Conservation (phyloP, 208 protist genomes). For the Crithidia bombi region DNA sequence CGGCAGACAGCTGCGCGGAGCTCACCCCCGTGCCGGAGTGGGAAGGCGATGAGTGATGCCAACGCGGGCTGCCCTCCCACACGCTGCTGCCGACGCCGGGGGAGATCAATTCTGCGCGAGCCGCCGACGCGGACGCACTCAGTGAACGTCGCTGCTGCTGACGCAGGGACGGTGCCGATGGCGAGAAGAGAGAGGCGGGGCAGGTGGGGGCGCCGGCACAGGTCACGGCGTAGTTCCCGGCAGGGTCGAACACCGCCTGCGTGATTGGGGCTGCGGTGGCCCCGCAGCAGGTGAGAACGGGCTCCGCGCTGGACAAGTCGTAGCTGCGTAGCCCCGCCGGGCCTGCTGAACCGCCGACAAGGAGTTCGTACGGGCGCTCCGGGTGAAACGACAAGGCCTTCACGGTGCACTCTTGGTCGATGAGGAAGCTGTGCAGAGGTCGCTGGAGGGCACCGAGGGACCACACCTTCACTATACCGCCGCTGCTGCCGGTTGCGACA, state of each 20-base stretch:
- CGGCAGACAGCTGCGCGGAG: neutral
- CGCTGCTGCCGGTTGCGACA: slow-evolving; percentile 62
- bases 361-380: slow-evolving; percentile 64
- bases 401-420: slow-evolving; percentile 45
- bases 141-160: neutral
- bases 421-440: slow-evolving; percentile 43
- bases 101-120: neutral
- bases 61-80: slow-evolving; percentile 8
- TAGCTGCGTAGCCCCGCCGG: slow-evolving; percentile 52
- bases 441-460: slow-evolving; percentile 47
- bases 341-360: slow-evolving; percentile 51
- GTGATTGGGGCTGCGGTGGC: slow-evolving; percentile 55
- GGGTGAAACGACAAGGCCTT: slow-evolving; percentile 79
- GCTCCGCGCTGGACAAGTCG: slow-evolving; percentile 54
- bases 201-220: slow-evolving; percentile 38
- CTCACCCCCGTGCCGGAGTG: slow-evolving; percentile 12
- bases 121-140: neutral
- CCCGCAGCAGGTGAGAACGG: slow-evolving; percentile 35
- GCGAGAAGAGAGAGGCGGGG: neutral
- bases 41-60: slow-evolving; percentile 24
- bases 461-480: slow-evolving; percentile 71
- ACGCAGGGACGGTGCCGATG: neutral
- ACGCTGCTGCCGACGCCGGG: slow-evolving; percentile 2
- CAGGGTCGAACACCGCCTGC: slow-evolving; percentile 78
- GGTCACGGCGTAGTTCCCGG: slow-evolving; percentile 68